Evolutionary conservation across 1,284 basidiomycete species (phyloP).

Genomic region (Porodaedalea pini): DNA sequence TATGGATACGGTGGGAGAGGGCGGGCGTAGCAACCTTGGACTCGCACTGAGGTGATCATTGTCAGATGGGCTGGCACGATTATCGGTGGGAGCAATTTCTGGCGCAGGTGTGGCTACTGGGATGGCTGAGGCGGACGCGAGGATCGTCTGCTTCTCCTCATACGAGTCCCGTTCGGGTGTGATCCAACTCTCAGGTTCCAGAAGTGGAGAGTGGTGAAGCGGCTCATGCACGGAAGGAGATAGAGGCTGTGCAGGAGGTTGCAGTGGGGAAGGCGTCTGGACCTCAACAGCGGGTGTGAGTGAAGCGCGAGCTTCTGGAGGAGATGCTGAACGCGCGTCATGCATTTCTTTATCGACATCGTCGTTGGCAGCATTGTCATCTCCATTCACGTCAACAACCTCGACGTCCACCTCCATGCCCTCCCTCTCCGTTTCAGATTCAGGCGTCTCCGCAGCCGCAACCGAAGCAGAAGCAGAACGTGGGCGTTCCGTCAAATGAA

Average conservation of each 20-base stretch:
- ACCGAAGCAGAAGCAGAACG: not conserved
- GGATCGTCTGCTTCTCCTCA: not conserved
- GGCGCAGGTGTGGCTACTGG: not conserved
- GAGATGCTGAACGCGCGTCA: not conserved
- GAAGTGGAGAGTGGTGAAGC: not conserved
- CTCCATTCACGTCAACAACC: not conserved
- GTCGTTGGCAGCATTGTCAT: not conserved
- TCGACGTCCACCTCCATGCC: not conserved
- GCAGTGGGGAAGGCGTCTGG: not conserved
- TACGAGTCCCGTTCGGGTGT: not conserved
- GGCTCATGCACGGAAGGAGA: not conserved
- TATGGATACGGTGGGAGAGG: conserved; percentile 5
- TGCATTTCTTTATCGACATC: not conserved
- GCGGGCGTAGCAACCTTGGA: not conserved
- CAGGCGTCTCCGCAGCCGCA: not conserved
- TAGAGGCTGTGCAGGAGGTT: not conserved
- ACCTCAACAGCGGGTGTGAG: not conserved
- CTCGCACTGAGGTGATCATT: not conserved
- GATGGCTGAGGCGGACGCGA: not conserved
- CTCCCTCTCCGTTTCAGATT: not conserved
- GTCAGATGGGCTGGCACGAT: not conserved
- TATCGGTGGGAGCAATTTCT: not conserved
- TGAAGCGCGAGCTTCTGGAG: not conserved
- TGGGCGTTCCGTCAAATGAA: not conserved
- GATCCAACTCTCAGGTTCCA: not conserved